A percentile compares a stretch with the other conserved stretches of the same genome.
Evolutionary conservation across 257 asterid genomes (phyloP).

Genomic region (Nicotiana undulata): DNA sequence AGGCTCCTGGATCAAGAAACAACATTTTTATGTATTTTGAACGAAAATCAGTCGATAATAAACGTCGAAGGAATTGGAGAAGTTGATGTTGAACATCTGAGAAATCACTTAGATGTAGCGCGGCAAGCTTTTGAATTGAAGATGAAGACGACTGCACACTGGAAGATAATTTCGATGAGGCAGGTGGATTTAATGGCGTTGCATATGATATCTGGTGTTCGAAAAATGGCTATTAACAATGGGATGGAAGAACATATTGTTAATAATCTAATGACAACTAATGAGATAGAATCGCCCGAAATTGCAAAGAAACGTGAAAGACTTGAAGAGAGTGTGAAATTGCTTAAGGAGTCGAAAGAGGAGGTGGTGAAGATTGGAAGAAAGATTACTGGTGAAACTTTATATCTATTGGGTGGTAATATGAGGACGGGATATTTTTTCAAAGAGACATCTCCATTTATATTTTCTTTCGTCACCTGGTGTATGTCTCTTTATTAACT

Average conservation of each 20-base stretch:
- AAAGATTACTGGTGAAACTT: too few species aligned
- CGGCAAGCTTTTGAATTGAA: slow-evolving; percentile 25
- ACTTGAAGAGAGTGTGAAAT: slow-evolving; percentile 2
- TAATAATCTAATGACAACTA: slow-evolving; percentile 2
- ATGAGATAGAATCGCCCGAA: too few species aligned
- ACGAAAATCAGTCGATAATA: neutral
- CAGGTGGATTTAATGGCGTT: slow-evolving; percentile 25
- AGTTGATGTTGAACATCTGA: slow-evolving; percentile 6
- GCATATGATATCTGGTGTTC: slow-evolving; percentile 10
- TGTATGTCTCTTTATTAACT: too few species aligned
- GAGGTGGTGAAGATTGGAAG: neutral
- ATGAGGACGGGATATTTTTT: too few species aligned
- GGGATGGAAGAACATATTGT: slow-evolving; percentile 20
- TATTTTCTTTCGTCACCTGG: too few species aligned
- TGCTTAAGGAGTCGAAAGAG: slow-evolving; percentile 17
- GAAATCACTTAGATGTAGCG: neutral
- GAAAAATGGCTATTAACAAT: slow-evolving; percentile 8
- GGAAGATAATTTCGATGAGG: slow-evolving; percentile 22
- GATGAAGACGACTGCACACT: slow-evolving; percentile 23
- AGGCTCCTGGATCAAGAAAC: slow-evolving; percentile 3
- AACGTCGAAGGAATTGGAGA: slow-evolving; percentile 15
- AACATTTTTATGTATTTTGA: slow-evolving; percentile 3
- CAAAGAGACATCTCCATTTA: too few species aligned
- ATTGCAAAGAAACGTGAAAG: slow-evolving; percentile 12
- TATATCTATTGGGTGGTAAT: too few species aligned